Conservation (phyloP, 352 stramenopile genomes). For the Globisporangium paddicum region DNA sequence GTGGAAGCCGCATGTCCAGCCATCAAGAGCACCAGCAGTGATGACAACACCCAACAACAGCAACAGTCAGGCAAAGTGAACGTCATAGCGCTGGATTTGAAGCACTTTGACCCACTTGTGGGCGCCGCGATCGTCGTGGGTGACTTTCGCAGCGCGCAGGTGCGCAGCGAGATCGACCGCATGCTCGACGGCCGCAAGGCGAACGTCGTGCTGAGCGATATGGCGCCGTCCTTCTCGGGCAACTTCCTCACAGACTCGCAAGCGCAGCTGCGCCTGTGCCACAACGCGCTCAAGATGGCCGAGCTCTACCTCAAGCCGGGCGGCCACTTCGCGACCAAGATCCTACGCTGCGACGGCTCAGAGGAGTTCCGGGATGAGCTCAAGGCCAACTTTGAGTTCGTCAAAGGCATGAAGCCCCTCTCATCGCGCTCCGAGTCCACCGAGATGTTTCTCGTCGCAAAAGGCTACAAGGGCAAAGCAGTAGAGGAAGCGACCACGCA, state of each 20-base stretch:
- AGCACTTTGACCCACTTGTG: constrained; percentile 65
- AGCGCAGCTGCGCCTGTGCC: constrained; percentile 74
- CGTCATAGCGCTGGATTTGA: constrained; percentile 76
- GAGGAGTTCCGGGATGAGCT: constrained; percentile 75
- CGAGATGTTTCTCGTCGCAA: constrained; percentile 82
- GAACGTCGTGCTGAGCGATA: constrained; percentile 86
- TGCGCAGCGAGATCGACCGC: constrained; percentile 52
- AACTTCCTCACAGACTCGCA: constrained; percentile 74
- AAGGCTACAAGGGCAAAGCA: constrained; percentile 44
- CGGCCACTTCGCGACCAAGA: constrained; percentile 78
- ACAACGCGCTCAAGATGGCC: constrained; percentile 84
- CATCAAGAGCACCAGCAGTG: constrained; percentile 13
- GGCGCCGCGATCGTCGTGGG: constrained; percentile 68
- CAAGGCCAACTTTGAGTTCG: constrained; percentile 57
- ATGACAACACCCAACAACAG: constrained; percentile 13
- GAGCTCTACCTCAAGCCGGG: constrained; percentile 75
- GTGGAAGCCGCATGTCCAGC: constrained; percentile 39
- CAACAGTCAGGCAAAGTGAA: constrained; percentile 16
- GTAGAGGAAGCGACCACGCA: background rate
- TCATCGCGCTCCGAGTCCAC: constrained; percentile 78
- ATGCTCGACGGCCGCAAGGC: constrained; percentile 40
- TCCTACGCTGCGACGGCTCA: constrained; percentile 69
- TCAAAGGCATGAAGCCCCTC: constrained; percentile 80
- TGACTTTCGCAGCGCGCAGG: constrained; percentile 64
- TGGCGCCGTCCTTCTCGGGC: constrained; percentile 82